Base-by-base conservation (phyloP, 2,329 filamentous ascomycete species). In the Didymella arachidicola region DNA sequence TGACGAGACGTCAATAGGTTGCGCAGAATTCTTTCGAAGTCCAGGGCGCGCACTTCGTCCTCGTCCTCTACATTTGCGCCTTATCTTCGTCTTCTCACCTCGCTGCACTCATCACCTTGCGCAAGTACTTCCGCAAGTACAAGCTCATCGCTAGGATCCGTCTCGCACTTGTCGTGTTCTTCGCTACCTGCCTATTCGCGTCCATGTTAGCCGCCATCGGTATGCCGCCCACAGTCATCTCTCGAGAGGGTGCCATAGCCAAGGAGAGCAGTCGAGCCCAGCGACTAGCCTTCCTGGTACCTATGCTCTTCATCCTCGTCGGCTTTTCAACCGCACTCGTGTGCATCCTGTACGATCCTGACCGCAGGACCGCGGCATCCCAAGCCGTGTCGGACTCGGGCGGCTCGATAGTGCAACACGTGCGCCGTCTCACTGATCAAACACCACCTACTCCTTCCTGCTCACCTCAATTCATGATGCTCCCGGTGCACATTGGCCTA, bases 41-140 rank as follows among this genome's bases (percentile, higher is more conserved):
- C n/a, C 65, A 68, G 55, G 68, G 70, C 44, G 69, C 69, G 3
- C 70, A 72, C 55, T 73, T 73, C 53, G 70, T 73, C 36, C 61
- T 75, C 4, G 66, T 72, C 39, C 64, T 75, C 16, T 72, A 73
- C 62, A 64, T 73, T 22, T 73, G 72, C 48, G 71, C 70, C 1
- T 61, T 74, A 0, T 72, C 69, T 0, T 72, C 67, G 12, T 72
- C 69, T 8, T 74, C 72, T 0, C 71, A 74, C 32, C 70, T 74
- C 39, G 72, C 72, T 36, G 70, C 71, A 1, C 62, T 75, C 29
- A 68, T 75, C 42, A 74, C 72, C 1, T 57, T 72, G 2, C 69
- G 70, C 30, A 72, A 71, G 36, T 72, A 74, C 60, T 70, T 74
- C 36, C 62, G 58, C 8, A 69, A 64, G 10, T 71, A 75, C 59